phyloP scores from a whole-genome alignment of 345 rosid genomes.

The Rubroshorea leprosula region DNA sequence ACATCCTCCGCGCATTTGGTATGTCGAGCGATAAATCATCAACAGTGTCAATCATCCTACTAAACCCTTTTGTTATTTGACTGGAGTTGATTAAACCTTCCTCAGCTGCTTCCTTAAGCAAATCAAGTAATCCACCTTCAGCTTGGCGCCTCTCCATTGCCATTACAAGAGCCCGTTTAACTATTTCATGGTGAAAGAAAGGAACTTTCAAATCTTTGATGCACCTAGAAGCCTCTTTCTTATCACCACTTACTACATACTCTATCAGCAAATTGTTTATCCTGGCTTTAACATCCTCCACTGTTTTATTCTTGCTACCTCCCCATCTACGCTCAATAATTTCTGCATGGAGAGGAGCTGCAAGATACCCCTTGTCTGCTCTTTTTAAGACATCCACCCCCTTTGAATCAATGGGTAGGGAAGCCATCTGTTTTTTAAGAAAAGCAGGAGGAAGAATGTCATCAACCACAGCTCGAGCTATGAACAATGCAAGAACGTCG shows the following conservation, averaged over 20 bases:
- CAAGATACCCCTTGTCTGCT: conserved; percentile 71
- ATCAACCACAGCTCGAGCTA: conserved; percentile 84
- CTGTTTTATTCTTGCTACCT: conserved; percentile 69
- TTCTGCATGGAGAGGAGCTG: conserved; percentile 77
- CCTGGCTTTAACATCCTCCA: conserved; percentile 69
- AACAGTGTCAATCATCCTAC: conserved; percentile 57
- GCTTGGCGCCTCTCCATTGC: conserved; percentile 67
- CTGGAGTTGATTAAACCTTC: conserved; percentile 73
- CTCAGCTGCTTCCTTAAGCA: conserved; percentile 59
- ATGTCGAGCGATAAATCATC: conserved; percentile 82
- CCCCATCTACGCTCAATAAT: conserved; percentile 74
- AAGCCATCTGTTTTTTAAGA: conserved; percentile 46
- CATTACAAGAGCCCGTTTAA: conserved; percentile 63
- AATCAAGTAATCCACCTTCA: conserved; percentile 46
- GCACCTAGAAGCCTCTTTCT: conserved; percentile 69
- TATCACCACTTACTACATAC: conserved; percentile 65
- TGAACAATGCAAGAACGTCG: conserved; percentile 67
- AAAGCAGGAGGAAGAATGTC: conserved; percentile 83
- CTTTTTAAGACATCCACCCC: conserved; percentile 57
- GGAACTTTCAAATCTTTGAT: conserved; percentile 77
- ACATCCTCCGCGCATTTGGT: conserved; percentile 48
- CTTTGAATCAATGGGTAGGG: conserved; percentile 43
- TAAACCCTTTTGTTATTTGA: conserved; percentile 72
- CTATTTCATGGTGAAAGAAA: conserved; percentile 84
- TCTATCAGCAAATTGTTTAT: conserved; percentile 61